phyloP scores from a whole-genome alignment of 345 rosid species.

The Abelmoschus esculentus region DNA sequence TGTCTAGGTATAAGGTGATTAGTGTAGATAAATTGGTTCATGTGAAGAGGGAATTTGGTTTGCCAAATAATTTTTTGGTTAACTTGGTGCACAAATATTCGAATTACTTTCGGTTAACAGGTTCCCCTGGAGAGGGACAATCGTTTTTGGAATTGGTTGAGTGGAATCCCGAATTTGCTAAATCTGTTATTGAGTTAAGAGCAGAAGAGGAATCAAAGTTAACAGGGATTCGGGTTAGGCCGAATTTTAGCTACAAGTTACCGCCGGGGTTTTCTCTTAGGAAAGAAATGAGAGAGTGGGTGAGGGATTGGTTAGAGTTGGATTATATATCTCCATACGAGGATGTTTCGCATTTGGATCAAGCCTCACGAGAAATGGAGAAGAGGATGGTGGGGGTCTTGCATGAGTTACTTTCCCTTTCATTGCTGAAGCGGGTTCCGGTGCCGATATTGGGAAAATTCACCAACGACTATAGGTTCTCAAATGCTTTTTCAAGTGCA shows the following conservation, averaged over 20 bases:
- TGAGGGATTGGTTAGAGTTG: slow-evolving; percentile 77
- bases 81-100: slow-evolving; percentile 57
- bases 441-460: slow-evolving; percentile 88
- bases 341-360: slow-evolving; percentile 60
- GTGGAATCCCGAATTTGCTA: slow-evolving; percentile 59
- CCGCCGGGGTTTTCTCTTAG: slow-evolving; percentile 61
- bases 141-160: slow-evolving; percentile 51
- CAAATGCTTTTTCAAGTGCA: slow-evolving; percentile 61
- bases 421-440: slow-evolving; percentile 64
- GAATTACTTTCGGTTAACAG: slow-evolving; percentile 44
- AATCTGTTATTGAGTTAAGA: slow-evolving; percentile 49
- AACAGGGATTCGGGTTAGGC: slow-evolving; percentile 53
- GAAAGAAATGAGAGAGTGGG: slow-evolving; percentile 96
- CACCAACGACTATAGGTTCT: slow-evolving; percentile 61
- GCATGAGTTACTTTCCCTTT: slow-evolving; percentile 79
- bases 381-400: slow-evolving; percentile 75
- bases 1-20: slow-evolving; percentile 54
- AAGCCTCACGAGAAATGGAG: slow-evolving; percentile 77
- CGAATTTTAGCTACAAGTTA: slow-evolving; percentile 59
- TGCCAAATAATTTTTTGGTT: slow-evolving; percentile 65
- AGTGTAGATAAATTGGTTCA: slow-evolving; percentile 63
- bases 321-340: slow-evolving; percentile 75
- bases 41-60: slow-evolving; percentile 86
- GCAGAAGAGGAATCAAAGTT: slow-evolving; percentile 47
- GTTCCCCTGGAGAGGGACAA: too few species aligned